Conservation (phyloP, 371 early-diverging fungal genomes). For the Blakeslea trispora region DNA sequence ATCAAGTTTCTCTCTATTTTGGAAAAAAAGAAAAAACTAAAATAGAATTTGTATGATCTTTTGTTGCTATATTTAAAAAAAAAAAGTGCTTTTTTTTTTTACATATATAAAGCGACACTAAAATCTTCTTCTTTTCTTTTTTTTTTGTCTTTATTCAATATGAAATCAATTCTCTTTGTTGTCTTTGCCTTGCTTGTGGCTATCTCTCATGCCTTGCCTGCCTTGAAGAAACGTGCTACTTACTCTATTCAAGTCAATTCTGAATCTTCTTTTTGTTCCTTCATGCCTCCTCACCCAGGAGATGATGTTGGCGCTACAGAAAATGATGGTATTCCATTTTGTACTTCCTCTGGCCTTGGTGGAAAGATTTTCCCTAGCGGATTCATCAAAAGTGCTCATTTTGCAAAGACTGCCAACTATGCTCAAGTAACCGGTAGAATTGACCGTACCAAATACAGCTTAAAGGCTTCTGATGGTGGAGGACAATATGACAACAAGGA, state of each 20-base stretch:
- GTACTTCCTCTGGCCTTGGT: constrained; percentile 26
- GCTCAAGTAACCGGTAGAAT: constrained; percentile 48
- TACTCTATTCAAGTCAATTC: constrained; percentile 24
- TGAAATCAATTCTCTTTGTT: constrained; percentile 12
- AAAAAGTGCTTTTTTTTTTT: too few species aligned
- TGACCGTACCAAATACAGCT: constrained; percentile 21
- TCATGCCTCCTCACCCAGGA: constrained; percentile 44
- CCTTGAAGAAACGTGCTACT: constrained; percentile 3
- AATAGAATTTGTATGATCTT: too few species aligned
- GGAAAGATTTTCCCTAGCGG: constrained; percentile 32
- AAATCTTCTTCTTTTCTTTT: neutral
- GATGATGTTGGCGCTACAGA: constrained; percentile 40
- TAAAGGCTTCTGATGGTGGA: constrained; percentile 32
- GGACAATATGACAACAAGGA: constrained; percentile 48
- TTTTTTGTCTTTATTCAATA: neutral
- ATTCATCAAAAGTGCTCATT: constrained; percentile 42
- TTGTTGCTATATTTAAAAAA: too few species aligned
- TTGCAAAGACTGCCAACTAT: constrained; percentile 20
- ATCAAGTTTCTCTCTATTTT: too few species aligned
- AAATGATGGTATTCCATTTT: constrained; percentile 40
- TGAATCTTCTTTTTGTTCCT: constrained; percentile 33
- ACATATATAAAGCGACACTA: too few species aligned
- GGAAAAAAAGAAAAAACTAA: too few species aligned
- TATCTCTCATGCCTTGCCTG: constrained; percentile 9
- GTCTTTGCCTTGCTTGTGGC: constrained; percentile 4